phyloP scores from a whole-genome alignment of 768 basidiomycete species.

The Gymnopilus junonius region DNA sequence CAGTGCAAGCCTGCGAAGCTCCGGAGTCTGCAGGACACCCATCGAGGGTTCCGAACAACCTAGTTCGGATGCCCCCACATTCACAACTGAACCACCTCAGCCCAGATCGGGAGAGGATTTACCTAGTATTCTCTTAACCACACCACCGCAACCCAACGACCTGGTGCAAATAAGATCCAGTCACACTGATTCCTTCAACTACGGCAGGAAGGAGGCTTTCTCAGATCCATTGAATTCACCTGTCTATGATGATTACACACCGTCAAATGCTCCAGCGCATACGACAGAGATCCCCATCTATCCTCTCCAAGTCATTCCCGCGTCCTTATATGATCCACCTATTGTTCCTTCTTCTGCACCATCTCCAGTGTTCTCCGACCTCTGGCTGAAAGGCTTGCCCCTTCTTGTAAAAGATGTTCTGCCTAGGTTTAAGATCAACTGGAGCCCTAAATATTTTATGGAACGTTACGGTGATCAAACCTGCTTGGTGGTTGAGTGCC shows the following conservation, averaged over 20 bases:
- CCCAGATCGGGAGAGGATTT: background rate
- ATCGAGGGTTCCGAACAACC: background rate
- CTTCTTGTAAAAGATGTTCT: constrained; percentile 75
- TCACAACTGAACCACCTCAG: background rate
- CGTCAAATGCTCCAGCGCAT: constrained; percentile 26
- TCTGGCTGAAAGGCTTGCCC: constrained; percentile 77
- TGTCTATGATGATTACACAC: constrained; percentile 28
- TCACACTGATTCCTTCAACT: background rate
- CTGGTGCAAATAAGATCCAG: background rate
- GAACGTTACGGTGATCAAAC: constrained; percentile 63
- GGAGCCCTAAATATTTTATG: constrained; percentile 86
- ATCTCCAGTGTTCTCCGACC: constrained; percentile 8
- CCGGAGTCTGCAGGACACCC: background rate
- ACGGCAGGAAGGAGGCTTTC: constrained; percentile 3
- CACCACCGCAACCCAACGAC: background rate
- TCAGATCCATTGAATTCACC: constrained; percentile 22
- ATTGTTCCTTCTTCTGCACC: background rate
- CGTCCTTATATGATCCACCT: constrained; percentile 22
- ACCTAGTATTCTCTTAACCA: background rate
- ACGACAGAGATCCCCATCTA: constrained; percentile 34
- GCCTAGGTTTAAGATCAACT: constrained; percentile 64
- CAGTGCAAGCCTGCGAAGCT: background rate
- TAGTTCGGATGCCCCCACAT: background rate
- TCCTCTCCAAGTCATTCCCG: constrained; percentile 27
- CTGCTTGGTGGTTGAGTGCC: constrained; percentile 83